Evolutionary conservation across 2,329 filamentous ascomycete genomes (phyloP), one percentile per base, ranked within the genome.

Genomic region (Aspergillus sp.): DNA sequence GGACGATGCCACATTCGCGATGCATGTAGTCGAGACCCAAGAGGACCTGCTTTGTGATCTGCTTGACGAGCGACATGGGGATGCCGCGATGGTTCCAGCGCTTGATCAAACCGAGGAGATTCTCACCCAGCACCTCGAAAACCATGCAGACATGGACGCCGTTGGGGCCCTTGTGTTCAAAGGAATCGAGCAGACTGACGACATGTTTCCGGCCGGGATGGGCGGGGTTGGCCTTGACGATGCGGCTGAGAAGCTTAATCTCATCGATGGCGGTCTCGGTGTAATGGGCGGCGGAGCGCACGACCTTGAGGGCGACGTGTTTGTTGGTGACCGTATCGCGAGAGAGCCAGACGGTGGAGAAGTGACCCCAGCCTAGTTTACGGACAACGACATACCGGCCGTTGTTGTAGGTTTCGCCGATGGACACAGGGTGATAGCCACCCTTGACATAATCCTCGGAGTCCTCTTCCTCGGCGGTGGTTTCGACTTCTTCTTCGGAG

Each of bases 401-500:
- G 67, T 97, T 88, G 68, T 97, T 97, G 79, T 96, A 97, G 63
- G 89, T 86, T 73, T 98, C 93, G 60, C 93, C 93, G 50, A 97
- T 85, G 60, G 82, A 79, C 43, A 98, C 93, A 2, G 93, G 93
- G 65, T 98, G 93, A 70, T 97, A 98, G 51, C 93, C 93, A 62
- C 93, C 93, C 73, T 97, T 97, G 80, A 91, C 96, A 75, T 98
- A 98, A 70, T 98, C 93, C 71, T 97, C 91, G 42, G 88, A 95
- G 70, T 98, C 93, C 72, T 98, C 93, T 73, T 98, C 93, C 66
- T 97, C 93, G 63, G 90, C 91, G 35, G 91, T 94, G 65, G 93
- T 90, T 62, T 96, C 90, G 68, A 81, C 78, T 66, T 95, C 90
- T 70, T 91, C 89, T 58, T 81, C 86, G 47, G 82, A 86, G 44